A percentile compares a stretch with the other conserved stretches of the same genome.
These are phyloP conservation scores for Alternaria brassicae DNA, from an alignment of 2,329 filamentous ascomycete genomes.

Conservation along the genomic window DNA sequence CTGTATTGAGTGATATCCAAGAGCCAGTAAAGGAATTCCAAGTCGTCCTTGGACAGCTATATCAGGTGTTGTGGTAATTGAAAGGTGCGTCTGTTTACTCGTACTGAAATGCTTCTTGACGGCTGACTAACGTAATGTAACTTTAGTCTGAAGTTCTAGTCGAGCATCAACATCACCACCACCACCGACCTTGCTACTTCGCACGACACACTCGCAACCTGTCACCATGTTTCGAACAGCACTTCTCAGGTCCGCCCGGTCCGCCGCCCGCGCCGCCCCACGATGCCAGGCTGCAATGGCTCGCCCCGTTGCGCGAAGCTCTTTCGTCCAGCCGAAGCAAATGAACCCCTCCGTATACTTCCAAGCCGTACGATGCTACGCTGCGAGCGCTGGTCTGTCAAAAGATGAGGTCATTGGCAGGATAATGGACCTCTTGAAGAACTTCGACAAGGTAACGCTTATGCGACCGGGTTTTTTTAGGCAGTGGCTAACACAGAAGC, in stretches of 20 bases:
- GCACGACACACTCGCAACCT: constrained; percentile 27
- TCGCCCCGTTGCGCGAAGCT: constrained; percentile 66
- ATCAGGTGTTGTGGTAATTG: neutral
- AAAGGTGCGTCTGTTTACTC: constrained; percentile 6
- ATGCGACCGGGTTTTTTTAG: constrained; percentile 18
- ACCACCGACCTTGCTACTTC: constrained; percentile 34
- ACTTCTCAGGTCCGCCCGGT: constrained; percentile 77
- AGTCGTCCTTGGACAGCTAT: neutral
- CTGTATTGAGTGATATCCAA: neutral
- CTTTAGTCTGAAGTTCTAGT: constrained; percentile 28
- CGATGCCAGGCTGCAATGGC: constrained; percentile 59
- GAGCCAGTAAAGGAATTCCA: neutral
- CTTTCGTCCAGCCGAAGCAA: constrained; percentile 68
- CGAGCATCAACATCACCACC: constrained; percentile 36
- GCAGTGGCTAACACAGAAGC: constrained; percentile 38
- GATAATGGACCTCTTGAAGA: constrained; percentile 90
- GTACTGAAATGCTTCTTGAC: constrained; percentile 7
- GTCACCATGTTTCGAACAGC: constrained; percentile 87
- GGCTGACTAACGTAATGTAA: constrained; percentile 28
- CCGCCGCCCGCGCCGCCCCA: constrained; percentile 52
- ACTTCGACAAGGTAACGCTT: constrained; percentile 88
- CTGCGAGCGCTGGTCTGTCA: constrained; percentile 77
- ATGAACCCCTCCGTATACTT: constrained; percentile 68
- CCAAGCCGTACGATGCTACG: constrained; percentile 82
- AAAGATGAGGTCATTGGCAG: constrained; percentile 88